A percentile compares a stretch with the other conserved stretches of the same genome.
These are phyloP conservation scores for Monosporascus ibericus DNA, from an alignment of 2,329 filamentous ascomycete genomes.

Conservation along the genomic window DNA sequence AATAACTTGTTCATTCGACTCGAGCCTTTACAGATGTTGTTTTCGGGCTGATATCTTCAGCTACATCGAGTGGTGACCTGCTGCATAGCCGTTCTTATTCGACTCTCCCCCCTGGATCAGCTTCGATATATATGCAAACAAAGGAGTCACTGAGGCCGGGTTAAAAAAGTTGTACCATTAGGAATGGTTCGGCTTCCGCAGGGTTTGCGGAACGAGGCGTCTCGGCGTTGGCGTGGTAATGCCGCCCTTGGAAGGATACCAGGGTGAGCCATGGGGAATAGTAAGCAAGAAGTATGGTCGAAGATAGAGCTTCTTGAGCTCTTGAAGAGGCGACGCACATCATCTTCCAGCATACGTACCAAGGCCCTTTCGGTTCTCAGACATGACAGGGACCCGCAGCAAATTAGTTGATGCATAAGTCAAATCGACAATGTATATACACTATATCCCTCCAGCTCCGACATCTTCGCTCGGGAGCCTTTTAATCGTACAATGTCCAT, in stretches of 20 bases:
- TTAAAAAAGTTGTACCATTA: slow-evolving; percentile 12
- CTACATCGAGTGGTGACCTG: slow-evolving; percentile 8
- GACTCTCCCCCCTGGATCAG: slow-evolving; percentile 6
- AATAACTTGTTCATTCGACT: neutral
- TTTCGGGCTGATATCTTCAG: slow-evolving; percentile 3
- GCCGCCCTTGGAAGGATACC: neutral
- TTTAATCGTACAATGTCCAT: too few species aligned
- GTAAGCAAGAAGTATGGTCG: too few species aligned
- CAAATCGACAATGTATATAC: neutral
- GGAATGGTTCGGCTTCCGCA: slow-evolving; percentile 2
- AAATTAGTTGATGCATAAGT: neutral
- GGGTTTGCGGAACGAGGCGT: neutral
- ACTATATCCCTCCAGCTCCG: neutral
- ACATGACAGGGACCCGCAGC: neutral
- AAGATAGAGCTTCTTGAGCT: neutral
- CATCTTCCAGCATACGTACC: too few species aligned
- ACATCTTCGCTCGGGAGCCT: too few species aligned
- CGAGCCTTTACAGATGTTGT: neutral
- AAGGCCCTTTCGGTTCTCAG: too few species aligned
- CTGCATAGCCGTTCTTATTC: slow-evolving; percentile 9
- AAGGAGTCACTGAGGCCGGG: slow-evolving; percentile 6
- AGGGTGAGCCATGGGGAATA: neutral
- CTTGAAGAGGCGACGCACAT: too few species aligned
- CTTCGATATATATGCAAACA: slow-evolving; percentile 20
- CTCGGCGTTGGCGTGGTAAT: neutral